Percentiles rank a stretch among this genome's conserved stretches.
phyloP scores from a whole-genome alignment of 2,329 filamentous ascomycete species.

The Botryotinia globosa region DNA sequence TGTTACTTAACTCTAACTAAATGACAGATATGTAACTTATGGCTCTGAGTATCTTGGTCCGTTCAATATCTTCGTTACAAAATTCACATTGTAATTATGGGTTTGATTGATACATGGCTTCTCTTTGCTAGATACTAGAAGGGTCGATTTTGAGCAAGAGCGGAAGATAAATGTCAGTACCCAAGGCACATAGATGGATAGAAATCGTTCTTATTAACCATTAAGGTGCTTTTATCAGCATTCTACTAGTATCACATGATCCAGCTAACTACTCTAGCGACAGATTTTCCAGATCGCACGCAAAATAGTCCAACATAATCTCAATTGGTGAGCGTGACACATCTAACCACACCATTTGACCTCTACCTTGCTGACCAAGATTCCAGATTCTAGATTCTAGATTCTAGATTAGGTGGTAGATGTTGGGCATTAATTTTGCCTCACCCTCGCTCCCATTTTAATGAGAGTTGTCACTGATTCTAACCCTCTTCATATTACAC shows the following conservation, averaged over 20 bases:
- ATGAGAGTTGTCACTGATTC: background rate
- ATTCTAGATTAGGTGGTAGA: background rate
- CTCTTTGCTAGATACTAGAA: background rate
- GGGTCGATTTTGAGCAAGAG: background rate
- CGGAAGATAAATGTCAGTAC: background rate
- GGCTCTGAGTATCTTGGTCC: background rate
- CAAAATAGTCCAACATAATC: background rate
- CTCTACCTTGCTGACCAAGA: background rate
- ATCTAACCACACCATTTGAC: background rate
- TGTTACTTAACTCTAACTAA: background rate
- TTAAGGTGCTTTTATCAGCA: background rate
- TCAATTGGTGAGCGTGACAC: background rate
- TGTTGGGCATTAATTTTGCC: constrained; percentile 6
- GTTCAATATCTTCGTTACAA: background rate
- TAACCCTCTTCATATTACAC: background rate
- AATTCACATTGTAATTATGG: background rate
- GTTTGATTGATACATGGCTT: background rate
- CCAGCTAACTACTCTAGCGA: background rate
- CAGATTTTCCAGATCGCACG: background rate
- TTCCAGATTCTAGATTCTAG: background rate
- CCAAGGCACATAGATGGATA: background rate
- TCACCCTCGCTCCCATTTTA: background rate
- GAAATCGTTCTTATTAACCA: background rate
- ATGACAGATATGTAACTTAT: background rate
- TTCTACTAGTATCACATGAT: background rate